These are phyloP conservation scores for Euryodendron excelsum DNA, from an alignment of 148 eudicot species.

Conservation along the genomic window DNA sequence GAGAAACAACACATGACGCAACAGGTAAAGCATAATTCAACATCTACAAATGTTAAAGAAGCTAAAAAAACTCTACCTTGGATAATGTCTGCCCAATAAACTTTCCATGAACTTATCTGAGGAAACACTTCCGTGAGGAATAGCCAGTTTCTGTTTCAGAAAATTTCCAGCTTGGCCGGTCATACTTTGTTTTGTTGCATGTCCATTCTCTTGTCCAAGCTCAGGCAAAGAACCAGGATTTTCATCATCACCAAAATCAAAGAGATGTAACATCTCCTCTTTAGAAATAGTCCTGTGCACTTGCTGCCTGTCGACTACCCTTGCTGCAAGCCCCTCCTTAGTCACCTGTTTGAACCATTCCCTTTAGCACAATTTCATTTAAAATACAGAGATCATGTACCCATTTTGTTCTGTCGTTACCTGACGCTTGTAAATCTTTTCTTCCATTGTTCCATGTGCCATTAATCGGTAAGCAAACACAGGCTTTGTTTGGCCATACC, in stretches of 20 bases:
- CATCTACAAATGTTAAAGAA: neutral
- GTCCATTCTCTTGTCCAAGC: slow-evolving; percentile 36
- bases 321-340: slow-evolving; percentile 97
- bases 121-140: slow-evolving; percentile 49
- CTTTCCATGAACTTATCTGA: slow-evolving; percentile 78
- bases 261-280: slow-evolving; percentile 93
- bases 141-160: slow-evolving; percentile 40
- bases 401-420: slow-evolving; percentile 31
- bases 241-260: slow-evolving; percentile 89
- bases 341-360: slow-evolving; percentile 57
- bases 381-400: neutral
- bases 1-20: neutral
- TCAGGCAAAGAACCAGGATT: slow-evolving; percentile 40
- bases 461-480: slow-evolving; percentile 95
- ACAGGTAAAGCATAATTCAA: neutral
- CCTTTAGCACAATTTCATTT: slow-evolving; percentile 10
- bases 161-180: slow-evolving; percentile 33
- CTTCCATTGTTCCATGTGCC: slow-evolving; percentile 96
- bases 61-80: slow-evolving; percentile 46
- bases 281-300: slow-evolving; percentile 90
- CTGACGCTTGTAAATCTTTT: slow-evolving; percentile 99
- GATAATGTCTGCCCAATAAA: slow-evolving; percentile 64
- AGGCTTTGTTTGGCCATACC: slow-evolving; percentile 96
- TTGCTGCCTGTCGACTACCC: slow-evolving; percentile 97
- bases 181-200: slow-evolving; percentile 23